Conservation (phyloP, 2,329 filamentous ascomycete genomes). For the Colletotrichum graminicola region DNA sequence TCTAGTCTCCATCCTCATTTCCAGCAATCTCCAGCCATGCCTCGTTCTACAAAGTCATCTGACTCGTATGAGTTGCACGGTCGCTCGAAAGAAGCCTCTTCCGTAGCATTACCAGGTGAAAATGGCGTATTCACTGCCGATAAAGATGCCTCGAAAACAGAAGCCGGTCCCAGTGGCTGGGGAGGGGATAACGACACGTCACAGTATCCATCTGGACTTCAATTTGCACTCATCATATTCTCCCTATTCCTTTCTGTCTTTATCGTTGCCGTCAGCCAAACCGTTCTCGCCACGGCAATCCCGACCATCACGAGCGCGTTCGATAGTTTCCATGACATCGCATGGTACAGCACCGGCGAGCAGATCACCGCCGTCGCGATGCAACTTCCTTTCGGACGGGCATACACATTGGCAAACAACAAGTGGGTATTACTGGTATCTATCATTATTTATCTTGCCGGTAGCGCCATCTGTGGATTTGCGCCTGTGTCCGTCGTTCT, state of each 20-base stretch:
- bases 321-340: conserved; percentile 56
- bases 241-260: conserved; percentile 13
- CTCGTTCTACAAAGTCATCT: too few relatives aligned
- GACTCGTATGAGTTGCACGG: too few relatives aligned
- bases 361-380: conserved; percentile 45
- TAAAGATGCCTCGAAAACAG: too few relatives aligned
- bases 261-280: conserved; percentile 32
- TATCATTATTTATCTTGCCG: conserved; percentile 45
- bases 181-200: background rate
- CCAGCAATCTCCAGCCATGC: too few relatives aligned
- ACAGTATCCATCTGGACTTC: conserved; percentile 8
- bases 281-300: conserved; percentile 54
- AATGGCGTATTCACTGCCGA: too few relatives aligned
- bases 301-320: conserved; percentile 51
- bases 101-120: too few relatives aligned
- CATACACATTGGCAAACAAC: conserved; percentile 48
- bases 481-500: conserved; percentile 50
- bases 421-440: conserved; percentile 46
- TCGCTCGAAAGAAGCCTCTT: too few relatives aligned
- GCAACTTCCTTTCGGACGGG: conserved; percentile 46
- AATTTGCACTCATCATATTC: conserved; percentile 11
- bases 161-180: too few relatives aligned
- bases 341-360: conserved; percentile 50
- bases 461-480: conserved; percentile 44
- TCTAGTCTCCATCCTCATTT: too few relatives aligned